Evolutionary conservation across 768 basidiomycete genomes (phyloP).

Genomic region (Naganishia randhawae): DNA sequence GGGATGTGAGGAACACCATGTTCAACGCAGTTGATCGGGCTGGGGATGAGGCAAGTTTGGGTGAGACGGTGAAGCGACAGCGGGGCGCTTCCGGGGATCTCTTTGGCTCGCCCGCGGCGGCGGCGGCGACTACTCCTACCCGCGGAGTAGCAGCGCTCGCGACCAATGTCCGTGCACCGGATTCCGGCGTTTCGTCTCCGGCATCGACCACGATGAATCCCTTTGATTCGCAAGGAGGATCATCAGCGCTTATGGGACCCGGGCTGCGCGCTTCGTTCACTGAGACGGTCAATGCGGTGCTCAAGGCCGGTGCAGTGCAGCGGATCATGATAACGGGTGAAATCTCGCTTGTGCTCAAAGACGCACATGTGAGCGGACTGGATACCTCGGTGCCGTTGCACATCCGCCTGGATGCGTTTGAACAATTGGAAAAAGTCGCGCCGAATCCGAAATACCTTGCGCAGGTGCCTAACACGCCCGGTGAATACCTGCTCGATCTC

Average conservation of each 20-base stretch:
- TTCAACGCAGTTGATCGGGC: conserved; percentile 33
- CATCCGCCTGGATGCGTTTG: conserved; percentile 49
- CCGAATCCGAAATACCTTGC: conserved; percentile 52
- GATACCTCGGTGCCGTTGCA: conserved; percentile 38
- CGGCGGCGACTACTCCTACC: background rate
- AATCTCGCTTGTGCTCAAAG: conserved; percentile 41
- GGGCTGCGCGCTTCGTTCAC: conserved; percentile 50
- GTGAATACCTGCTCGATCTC: conserved; percentile 50
- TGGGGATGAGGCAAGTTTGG: conserved; percentile 42
- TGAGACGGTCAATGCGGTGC: conserved; percentile 53
- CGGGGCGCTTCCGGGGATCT: conserved; percentile 20
- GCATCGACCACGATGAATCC: conserved; percentile 30
- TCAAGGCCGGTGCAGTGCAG: conserved; percentile 44
- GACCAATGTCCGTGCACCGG: conserved; percentile 26
- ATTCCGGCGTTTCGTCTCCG: conserved; percentile 32
- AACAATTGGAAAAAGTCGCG: conserved; percentile 53
- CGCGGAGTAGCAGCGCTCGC: background rate
- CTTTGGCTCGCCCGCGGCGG: background rate
- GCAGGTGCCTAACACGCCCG: conserved; percentile 44
- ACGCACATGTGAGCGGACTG: conserved; percentile 7
- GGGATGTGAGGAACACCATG: conserved; percentile 52
- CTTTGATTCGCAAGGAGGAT: conserved; percentile 26
- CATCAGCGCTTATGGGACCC: conserved; percentile 24
- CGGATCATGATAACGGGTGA: conserved; percentile 53
- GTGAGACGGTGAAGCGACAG: conserved; percentile 31